These are phyloP conservation scores for Magnusiomyces tetraspermus DNA, from an alignment of 1,139 yeast genomes.

Conservation along the genomic window DNA sequence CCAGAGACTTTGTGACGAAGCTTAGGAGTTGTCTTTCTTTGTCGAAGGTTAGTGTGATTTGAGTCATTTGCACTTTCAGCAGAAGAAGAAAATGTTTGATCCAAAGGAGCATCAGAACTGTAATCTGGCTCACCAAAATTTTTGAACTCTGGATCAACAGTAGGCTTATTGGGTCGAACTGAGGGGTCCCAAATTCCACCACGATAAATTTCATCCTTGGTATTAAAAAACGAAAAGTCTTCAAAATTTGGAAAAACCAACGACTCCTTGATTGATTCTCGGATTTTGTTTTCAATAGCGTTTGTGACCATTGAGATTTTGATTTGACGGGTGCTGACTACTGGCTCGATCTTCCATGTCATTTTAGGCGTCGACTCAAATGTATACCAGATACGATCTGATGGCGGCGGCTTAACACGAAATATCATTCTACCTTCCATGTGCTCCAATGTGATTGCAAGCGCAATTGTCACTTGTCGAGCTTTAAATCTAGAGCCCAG, in stretches of 20 bases:
- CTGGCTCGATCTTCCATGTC: slow-evolving; percentile 65
- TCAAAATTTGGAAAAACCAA: slow-evolving; percentile 84
- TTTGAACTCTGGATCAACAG: not conserved
- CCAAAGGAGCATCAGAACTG: not conserved
- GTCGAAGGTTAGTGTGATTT: not conserved
- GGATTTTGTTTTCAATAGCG: slow-evolving; percentile 65
- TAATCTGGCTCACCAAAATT: not conserved
- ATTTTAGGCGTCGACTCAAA: slow-evolving; percentile 66
- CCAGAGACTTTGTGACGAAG: not conserved
- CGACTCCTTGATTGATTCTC: slow-evolving; percentile 68
- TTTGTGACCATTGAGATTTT: slow-evolving; percentile 71
- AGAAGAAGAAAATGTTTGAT: not conserved
- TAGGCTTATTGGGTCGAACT: slow-evolving; percentile 1
- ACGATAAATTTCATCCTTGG: slow-evolving; percentile 59
- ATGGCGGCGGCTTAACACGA: slow-evolving; percentile 78
- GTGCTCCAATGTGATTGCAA: slow-evolving; percentile 60
- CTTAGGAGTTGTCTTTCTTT: slow-evolving; percentile 8
- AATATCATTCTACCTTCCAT: slow-evolving; percentile 67
- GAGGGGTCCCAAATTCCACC: slow-evolving; percentile 73
- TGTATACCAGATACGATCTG: slow-evolving; percentile 82
- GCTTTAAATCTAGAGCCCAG: slow-evolving; percentile 68
- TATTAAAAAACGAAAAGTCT: slow-evolving; percentile 63
- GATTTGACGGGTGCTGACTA: slow-evolving; percentile 73
- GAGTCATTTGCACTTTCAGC: not conserved
- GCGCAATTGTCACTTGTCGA: slow-evolving; percentile 64